Evolutionary conservation across 2,329 filamentous ascomycete genomes (phyloP).

Genomic region (Neopestalotiopsis clavispora): DNA sequence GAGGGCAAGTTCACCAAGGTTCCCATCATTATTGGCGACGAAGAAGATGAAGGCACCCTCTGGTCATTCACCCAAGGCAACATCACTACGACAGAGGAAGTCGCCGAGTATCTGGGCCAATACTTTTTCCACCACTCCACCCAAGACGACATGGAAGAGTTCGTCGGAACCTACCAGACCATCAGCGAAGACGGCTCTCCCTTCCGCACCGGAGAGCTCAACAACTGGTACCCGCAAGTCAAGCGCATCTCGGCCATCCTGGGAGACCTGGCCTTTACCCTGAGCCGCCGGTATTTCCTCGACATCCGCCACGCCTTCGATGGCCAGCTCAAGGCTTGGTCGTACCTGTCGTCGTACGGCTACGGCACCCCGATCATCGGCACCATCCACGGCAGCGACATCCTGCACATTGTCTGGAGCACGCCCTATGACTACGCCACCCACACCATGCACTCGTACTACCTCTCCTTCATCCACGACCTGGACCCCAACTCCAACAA

Average conservation of each 20-base stretch:
- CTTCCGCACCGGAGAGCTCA: conserved; percentile 70
- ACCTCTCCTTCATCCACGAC: conserved; percentile 4
- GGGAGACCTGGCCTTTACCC: conserved; percentile 76
- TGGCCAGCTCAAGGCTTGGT: conserved; percentile 70
- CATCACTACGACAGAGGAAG: conserved; percentile 62
- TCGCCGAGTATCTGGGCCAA: conserved; percentile 66
- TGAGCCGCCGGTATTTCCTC: conserved; percentile 71
- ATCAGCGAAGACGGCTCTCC: conserved; percentile 67
- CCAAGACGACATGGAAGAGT: conserved; percentile 51
- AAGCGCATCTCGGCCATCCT: conserved; percentile 77
- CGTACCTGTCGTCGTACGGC: conserved; percentile 75
- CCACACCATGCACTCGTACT: conserved; percentile 6
- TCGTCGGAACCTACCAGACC: conserved; percentile 68
- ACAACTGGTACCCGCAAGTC: conserved; percentile 76
- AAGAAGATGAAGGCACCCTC: conserved; percentile 81
- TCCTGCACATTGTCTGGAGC: conserved; percentile 72
- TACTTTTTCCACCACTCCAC: conserved; percentile 65
- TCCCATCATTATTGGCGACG: conserved; percentile 71
- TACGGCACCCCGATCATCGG: conserved; percentile 74
- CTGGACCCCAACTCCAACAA: conserved; percentile 6
- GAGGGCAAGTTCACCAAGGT: conserved; percentile 61
- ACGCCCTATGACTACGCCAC: conserved; percentile 64
- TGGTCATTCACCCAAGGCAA: conserved; percentile 74
- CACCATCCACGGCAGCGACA: conserved; percentile 69
- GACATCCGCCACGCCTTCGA: conserved; percentile 46